phyloP scores from a whole-genome alignment of 2,329 filamentous ascomycete species.

The Monosporascus sp. region DNA sequence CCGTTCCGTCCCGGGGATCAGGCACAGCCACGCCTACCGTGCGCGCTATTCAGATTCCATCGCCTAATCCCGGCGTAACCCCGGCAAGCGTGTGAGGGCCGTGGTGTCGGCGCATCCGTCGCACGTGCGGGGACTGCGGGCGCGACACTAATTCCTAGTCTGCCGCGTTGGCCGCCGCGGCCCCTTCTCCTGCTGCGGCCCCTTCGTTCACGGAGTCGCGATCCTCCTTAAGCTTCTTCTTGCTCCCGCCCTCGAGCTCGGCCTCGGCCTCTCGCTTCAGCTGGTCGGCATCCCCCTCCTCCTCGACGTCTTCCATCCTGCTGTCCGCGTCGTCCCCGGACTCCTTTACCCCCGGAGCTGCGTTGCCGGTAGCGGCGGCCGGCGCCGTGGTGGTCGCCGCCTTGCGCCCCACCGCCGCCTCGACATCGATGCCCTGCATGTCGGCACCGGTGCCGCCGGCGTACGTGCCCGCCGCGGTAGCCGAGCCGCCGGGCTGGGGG shows the following conservation, averaged over 20 bases:
- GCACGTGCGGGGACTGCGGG: too few species aligned
- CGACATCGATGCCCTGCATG: constrained; percentile 54
- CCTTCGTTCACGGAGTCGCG: neutral
- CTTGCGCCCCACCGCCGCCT: constrained; percentile 56
- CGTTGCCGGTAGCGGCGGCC: constrained; percentile 8
- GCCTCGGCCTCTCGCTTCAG: constrained; percentile 54
- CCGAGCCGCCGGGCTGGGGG: constrained; percentile 45
- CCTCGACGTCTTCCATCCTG: constrained; percentile 17
- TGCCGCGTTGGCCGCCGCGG: too few species aligned
- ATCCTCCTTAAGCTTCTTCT: constrained; percentile 49
- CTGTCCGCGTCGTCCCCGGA: neutral
- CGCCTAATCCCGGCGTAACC: too few species aligned
- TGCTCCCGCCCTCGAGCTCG: constrained; percentile 32
- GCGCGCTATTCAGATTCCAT: too few species aligned
- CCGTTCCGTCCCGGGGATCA: too few species aligned
- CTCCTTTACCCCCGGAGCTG: constrained; percentile 14
- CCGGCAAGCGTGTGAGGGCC: too few species aligned
- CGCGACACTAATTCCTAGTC: too few species aligned
- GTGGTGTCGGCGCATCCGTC: neutral
- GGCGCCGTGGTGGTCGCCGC: constrained; percentile 17
- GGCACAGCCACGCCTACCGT: too few species aligned
- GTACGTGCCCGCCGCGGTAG: constrained; percentile 29
- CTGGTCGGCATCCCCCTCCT: constrained; percentile 31
- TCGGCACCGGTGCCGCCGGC: constrained; percentile 37
- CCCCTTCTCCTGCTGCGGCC: neutral